These are phyloP conservation scores for Candida odintsovae DNA, from an alignment of 805 yeast species.

Conservation along the genomic window DNA sequence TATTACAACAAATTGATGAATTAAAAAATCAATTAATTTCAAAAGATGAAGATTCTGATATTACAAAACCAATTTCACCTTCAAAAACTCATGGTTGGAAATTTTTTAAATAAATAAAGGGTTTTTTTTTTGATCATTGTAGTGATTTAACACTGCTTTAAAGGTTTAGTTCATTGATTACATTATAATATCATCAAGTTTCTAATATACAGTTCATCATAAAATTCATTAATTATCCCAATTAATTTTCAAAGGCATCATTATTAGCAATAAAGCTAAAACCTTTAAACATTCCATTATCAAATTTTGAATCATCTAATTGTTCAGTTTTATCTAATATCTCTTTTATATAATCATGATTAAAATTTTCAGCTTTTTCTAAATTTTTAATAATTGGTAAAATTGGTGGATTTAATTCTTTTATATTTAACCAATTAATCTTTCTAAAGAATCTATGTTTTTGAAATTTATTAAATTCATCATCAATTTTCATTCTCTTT, in stretches of 20 bases:
- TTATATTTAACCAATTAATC: conserved; percentile 58
- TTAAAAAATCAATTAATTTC: conserved; percentile 22
- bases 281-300: conserved; percentile 31
- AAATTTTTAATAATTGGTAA: conserved; percentile 72
- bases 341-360: conserved; percentile 66
- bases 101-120: conserved; percentile 1
- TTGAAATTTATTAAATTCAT: conserved; percentile 33
- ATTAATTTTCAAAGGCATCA: conserved; percentile 33
- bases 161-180: no score
- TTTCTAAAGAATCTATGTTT: conserved; percentile 72
- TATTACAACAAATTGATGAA: conserved; percentile 37
- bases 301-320: conserved; percentile 1
- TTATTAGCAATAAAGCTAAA: conserved; percentile 40
- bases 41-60: conserved; percentile 13
- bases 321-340: conserved; percentile 10
- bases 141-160: no score
- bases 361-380: conserved; percentile 75
- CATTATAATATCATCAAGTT: no score
- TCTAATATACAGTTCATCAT: no score
- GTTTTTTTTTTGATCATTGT: no score
- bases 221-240: no score
- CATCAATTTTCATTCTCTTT: conserved; percentile 60
- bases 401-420: conserved; percentile 59
- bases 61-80: not conserved
- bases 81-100: not conserved